A percentile compares a stretch with the other conserved stretches of the same genome.
Evolutionary conservation across 2,329 filamentous ascomycete species (phyloP).

Genomic region (Exophiala calicioides): DNA sequence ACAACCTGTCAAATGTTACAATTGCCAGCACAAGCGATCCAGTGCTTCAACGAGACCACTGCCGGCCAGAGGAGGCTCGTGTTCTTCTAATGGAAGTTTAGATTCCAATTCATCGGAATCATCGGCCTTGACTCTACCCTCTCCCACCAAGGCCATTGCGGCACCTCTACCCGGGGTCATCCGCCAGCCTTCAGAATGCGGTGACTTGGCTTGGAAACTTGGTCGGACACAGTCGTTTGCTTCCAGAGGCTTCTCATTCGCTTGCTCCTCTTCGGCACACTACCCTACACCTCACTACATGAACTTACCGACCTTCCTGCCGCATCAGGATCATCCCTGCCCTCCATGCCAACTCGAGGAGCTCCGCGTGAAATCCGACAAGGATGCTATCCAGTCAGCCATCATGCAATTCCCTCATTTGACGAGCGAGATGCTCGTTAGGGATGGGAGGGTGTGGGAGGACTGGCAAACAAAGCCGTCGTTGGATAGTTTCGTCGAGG

Average conservation of each 20-base stretch:
- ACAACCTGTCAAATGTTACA: constrained; percentile 33
- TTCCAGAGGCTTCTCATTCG: constrained; percentile 27
- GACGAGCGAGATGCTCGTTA: constrained; percentile 30
- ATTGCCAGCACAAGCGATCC: constrained; percentile 27
- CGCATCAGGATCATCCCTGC: constrained; percentile 31
- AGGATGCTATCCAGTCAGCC: constrained; percentile 24
- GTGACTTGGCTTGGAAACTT: constrained; percentile 16
- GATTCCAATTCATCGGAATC: constrained; percentile 21
- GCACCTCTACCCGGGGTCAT: constrained; percentile 28
- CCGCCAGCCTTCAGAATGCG: constrained; percentile 25
- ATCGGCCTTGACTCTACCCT: constrained; percentile 20
- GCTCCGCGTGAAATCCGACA: constrained; percentile 18
- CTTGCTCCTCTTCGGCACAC: constrained; percentile 28
- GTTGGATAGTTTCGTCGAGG: constrained; percentile 29
- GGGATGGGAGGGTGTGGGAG: constrained; percentile 27
- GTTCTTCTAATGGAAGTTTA: constrained; percentile 26
- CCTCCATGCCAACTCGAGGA: constrained; percentile 31
- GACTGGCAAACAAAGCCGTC: constrained; percentile 29
- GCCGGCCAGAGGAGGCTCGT: constrained; percentile 18
- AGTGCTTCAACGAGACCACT: constrained; percentile 16
- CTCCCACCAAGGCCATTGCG: constrained; percentile 20
- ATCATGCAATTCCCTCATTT: constrained; percentile 26
- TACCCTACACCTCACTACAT: constrained; percentile 27
- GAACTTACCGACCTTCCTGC: constrained; percentile 27
- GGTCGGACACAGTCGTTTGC: constrained; percentile 19